Conservation (phyloP, 805 yeast species). For the Pichia manshurica region DNA sequence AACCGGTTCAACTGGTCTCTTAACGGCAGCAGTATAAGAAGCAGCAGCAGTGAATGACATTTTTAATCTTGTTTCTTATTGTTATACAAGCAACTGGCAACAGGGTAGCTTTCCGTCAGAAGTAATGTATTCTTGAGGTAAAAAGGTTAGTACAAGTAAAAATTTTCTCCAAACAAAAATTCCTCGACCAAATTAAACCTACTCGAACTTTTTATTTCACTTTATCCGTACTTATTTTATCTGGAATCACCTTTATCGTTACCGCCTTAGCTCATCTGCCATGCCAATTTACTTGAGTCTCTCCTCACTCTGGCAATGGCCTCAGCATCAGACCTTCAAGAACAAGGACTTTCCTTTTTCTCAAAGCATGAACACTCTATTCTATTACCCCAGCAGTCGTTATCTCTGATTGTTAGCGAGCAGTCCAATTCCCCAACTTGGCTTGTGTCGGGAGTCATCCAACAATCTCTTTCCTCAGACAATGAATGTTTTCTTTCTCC, state of each 20-base stretch:
- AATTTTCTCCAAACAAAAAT: too few relatives aligned
- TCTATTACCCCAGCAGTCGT: neutral
- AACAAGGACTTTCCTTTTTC: constrained; percentile 11
- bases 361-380: neutral
- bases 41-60: constrained; percentile 33
- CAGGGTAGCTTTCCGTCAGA: neutral
- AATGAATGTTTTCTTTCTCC: constrained; percentile 11
- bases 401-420: constrained; percentile 9
- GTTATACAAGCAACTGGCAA: neutral
- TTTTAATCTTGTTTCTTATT: neutral
- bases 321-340: constrained; percentile 21
- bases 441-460: constrained; percentile 8
- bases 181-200: too few relatives aligned
- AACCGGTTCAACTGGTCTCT: constrained; percentile 91
- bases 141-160: too few relatives aligned
- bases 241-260: too few relatives aligned
- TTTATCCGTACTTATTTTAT: too few relatives aligned
- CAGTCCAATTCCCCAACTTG: constrained; percentile 9
- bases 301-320: constrained; percentile 7
- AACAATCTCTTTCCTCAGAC: constrained; percentile 5
- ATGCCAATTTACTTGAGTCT: too few relatives aligned
- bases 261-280: too few relatives aligned
- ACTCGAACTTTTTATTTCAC: too few relatives aligned
- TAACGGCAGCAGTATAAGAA: constrained; percentile 52
- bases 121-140: too few relatives aligned